phyloP scores from a whole-genome alignment of 2,329 filamentous ascomycete species.

The Trichoderma atrobrunneum region DNA sequence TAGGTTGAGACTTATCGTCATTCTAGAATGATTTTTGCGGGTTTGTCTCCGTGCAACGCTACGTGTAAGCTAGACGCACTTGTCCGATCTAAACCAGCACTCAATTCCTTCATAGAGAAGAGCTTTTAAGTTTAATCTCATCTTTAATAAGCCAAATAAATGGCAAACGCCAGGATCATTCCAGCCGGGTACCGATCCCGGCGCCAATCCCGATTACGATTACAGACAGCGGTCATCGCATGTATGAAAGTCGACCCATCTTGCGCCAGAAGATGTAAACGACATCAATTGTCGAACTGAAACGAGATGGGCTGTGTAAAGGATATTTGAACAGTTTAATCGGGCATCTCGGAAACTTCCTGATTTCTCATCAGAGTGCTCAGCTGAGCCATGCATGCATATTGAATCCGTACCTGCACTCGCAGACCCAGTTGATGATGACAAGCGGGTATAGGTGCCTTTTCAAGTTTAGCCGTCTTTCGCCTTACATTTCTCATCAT shows the following conservation, averaged over 20 bases:
- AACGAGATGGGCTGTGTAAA: background rate
- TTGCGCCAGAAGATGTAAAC: background rate
- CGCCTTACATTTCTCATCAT: background rate
- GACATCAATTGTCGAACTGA: background rate
- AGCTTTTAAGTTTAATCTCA: background rate
- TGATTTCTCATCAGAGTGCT: background rate
- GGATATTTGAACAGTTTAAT: background rate
- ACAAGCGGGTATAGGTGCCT: background rate
- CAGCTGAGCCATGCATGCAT: background rate
- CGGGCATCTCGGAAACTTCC: background rate
- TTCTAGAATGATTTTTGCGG: background rate
- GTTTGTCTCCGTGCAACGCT: background rate
- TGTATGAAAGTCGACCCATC: background rate
- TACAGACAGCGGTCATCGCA: background rate
- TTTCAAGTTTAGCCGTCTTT: background rate
- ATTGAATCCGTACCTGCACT: background rate
- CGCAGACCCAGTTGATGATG: background rate
- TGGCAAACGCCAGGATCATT: too few relatives aligned
- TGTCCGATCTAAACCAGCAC: background rate
- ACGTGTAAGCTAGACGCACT: background rate
- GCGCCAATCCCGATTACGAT: background rate
- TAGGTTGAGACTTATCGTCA: background rate
- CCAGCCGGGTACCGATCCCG: background rate
- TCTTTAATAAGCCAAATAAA: background rate
- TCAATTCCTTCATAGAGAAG: background rate